Evolutionary conservation across 352 stramenopile species (phyloP), one percentile per base, ranked within the genome.

Genomic region (Pythium vanterpoolii): DNA sequence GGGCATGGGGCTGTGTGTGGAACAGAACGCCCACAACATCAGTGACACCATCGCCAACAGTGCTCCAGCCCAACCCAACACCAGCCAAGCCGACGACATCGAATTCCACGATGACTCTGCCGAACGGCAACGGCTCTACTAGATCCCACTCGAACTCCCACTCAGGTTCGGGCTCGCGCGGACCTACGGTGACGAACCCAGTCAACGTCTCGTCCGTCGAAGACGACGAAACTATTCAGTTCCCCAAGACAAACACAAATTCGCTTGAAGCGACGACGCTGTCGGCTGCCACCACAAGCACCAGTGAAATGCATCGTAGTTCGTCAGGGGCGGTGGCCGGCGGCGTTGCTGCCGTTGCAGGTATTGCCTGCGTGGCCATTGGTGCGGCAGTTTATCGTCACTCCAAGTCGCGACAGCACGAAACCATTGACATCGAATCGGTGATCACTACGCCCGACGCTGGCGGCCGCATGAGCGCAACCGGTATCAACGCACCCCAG

Each of bases 1-100:
- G 77, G 28, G 82, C 75, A 5, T 89, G 74, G 76, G 82, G 82
- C n/a, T 92, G 82, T 46, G 75, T 88, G 30, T 86, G 52, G 43
- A 42, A 53, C 33, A 2, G n/a, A n/a, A 39, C 33, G 33, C 8
- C 33, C 33, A 39, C 33, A 39, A 14, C 33, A 24, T 11, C 34
- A 5, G 49, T 24, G 49, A 56, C 49, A 14, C 34, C 34, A 10
- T 18, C 38, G 23, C 47, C 50, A 3, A 38, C 27, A 14, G 33
- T 39, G 33, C 33, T 14, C 33, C 33, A 39, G 33, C 33, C 33
- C 14, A 10, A 28, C 18, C 28, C 49, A 40, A 45, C 49, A 27
- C 21, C 49, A 7, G 26, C 49, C 24, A 42, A 56, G 42, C 52
- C 36, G 4, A 19, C 31, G 30, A 53, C 43, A 8, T 16, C 48